phyloP scores from a whole-genome alignment of 352 stramenopile genomes.

The Phytophthora pisi region DNA sequence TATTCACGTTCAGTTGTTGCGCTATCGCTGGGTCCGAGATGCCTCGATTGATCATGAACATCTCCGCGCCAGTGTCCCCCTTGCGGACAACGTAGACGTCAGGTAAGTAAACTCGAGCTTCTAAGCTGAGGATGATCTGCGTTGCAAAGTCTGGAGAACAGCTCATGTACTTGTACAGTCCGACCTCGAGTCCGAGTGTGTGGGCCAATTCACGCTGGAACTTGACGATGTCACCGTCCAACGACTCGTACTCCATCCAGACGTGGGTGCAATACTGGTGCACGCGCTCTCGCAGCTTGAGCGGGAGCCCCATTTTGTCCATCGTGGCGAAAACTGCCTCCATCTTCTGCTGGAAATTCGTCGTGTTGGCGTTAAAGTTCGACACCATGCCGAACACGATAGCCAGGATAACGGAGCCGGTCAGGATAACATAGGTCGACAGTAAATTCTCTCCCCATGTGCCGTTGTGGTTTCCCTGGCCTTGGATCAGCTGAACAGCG shows the following conservation, averaged over 20 bases:
- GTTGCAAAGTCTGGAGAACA: slow-evolving; percentile 1
- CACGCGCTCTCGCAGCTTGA: background rate
- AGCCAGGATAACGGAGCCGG: background rate
- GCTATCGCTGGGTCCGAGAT: background rate
- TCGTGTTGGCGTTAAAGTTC: slow-evolving; percentile 8
- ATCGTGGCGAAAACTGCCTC: slow-evolving; percentile 1
- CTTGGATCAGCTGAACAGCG: slow-evolving; percentile 1
- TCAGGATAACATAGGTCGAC: background rate
- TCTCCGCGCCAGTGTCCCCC: slow-evolving; percentile 5
- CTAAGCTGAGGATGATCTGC: slow-evolving; percentile 1
- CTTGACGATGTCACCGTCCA: background rate
- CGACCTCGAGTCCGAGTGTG: slow-evolving; percentile 1
- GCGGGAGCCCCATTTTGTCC: background rate
- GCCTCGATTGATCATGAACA: slow-evolving; percentile 8
- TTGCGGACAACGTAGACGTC: slow-evolving; percentile 5
- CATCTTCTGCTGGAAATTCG: background rate
- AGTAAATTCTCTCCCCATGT: background rate
- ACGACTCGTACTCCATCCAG: background rate
- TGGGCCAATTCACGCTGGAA: background rate
- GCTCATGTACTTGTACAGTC: slow-evolving; percentile 9
- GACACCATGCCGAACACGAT: slow-evolving; percentile 1
- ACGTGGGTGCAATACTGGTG: slow-evolving; percentile 4
- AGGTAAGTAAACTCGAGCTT: background rate
- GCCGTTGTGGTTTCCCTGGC: background rate
- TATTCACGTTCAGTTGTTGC: background rate